Evolutionary conservation across 352 stramenopile species (phyloP).

Genomic region (Pythium rhizo-oryzae): DNA sequence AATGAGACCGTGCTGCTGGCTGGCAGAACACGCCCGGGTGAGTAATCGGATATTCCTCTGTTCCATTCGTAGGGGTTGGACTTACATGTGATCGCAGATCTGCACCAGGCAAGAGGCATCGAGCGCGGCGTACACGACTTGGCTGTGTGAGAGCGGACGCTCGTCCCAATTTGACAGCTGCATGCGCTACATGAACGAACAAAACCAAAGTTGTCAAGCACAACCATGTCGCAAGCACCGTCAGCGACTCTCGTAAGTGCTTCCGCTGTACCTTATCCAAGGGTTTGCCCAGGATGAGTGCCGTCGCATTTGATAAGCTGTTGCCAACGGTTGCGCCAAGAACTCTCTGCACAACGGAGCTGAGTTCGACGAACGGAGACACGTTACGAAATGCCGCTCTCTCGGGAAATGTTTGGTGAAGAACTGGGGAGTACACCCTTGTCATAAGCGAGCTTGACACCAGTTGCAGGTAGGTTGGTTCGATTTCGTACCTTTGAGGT

Average conservation of each 20-base stretch:
- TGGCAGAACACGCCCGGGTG: background rate
- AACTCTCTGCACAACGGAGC: slow-evolving; percentile 27
- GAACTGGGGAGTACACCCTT: slow-evolving; percentile 31
- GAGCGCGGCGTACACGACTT: slow-evolving; percentile 64
- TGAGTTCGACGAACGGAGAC: slow-evolving; percentile 57
- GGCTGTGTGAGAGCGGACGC: slow-evolving; percentile 48
- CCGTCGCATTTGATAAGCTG: slow-evolving; percentile 46
- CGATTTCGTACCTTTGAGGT: slow-evolving; percentile 56
- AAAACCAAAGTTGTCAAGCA: background rate
- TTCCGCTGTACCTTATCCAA: slow-evolving; percentile 53
- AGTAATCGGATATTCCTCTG: background rate
- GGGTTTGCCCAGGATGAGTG: slow-evolving; percentile 50
- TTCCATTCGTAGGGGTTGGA: background rate
- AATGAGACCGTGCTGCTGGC: slow-evolving; percentile 9
- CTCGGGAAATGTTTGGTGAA: slow-evolving; percentile 72
- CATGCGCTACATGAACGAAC: slow-evolving; percentile 40
- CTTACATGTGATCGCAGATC: slow-evolving; percentile 57
- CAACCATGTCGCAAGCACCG: background rate
- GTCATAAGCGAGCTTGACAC: background rate
- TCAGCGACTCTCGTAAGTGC: no score
- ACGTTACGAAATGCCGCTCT: slow-evolving; percentile 40
- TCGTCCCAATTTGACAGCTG: slow-evolving; percentile 74
- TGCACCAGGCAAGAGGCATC: slow-evolving; percentile 65
- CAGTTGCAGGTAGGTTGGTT: background rate
- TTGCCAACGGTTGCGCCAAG: slow-evolving; percentile 37